Evolutionary conservation across 2,329 filamentous ascomycete species (phyloP), one percentile per base, ranked within the genome.

Genomic region (Colletotrichum plurivorum): DNA sequence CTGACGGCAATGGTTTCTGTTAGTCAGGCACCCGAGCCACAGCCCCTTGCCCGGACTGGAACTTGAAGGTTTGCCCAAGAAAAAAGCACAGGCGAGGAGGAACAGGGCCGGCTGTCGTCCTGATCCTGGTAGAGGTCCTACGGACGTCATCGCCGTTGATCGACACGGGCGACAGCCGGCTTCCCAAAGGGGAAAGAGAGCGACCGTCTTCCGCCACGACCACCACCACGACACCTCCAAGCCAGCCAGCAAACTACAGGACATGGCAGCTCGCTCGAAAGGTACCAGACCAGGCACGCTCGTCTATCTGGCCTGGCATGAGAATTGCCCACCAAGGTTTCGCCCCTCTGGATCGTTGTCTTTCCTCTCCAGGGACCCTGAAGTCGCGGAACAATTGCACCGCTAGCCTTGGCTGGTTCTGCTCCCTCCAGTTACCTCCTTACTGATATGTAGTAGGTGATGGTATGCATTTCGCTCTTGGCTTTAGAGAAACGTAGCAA

Each of bases 181-280:
- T 69, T 60, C 67, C 67, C 55, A 31, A 69, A 69, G 20, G 51
- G 67, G 67, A 53, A 69, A 69, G 55, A 18, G 62, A 66, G 63
- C 67, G 51, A 36, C 55, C 55, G 49, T 59, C 56, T 45, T 27
- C 41, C 53, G 39, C 53, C 48, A 54, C 27, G 12, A 45, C 64
- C 59, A 36, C 31, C 31, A 36, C 31, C 31, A 36, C 31, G 31
- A 36, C 31, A 36, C 31, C 8, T 36, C 31, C 31, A 36, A 36
- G 31, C 10, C 8, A 36, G 43, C 43, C 59, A 56, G 25, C 43
- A 36, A 36, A 36, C 31, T 5, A 36, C 31, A 36, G 31, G 8
- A 36, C 31, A 10, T 36, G 22, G 22, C 22, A 25, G 41, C 61
- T 54, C 31, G 43, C 22, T 57, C 41, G n/a, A 20, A 5, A 36